A percentile compares a stretch with the other conserved stretches of the same genome.
These are phyloP conservation scores for Candida boidinii DNA, from an alignment of 805 yeast genomes.

Conservation along the genomic window DNA sequence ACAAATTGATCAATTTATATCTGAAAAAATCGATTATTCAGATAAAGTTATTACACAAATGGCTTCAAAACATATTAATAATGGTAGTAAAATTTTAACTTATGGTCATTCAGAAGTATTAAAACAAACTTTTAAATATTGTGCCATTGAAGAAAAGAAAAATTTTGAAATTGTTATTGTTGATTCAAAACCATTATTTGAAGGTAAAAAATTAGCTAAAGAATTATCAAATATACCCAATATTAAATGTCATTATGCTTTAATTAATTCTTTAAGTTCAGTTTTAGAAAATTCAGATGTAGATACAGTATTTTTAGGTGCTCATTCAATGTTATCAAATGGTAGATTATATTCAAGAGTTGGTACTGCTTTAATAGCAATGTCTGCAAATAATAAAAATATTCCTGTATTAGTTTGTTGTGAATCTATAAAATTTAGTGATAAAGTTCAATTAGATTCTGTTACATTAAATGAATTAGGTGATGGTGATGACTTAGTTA, in stretches of 20 bases:
- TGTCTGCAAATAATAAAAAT: conserved; percentile 80
- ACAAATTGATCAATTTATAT: conserved; percentile 71
- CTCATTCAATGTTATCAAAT: conserved; percentile 94
- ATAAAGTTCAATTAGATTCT: conserved; percentile 92
- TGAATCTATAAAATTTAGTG: conserved; percentile 89
- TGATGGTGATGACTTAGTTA: conserved; percentile 64
- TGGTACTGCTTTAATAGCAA: conserved; percentile 89
- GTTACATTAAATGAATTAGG: conserved; percentile 90
- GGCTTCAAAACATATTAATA: conserved; percentile 68
- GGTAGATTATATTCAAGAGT: conserved; percentile 90
- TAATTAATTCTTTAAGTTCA: conserved; percentile 72
- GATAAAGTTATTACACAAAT: conserved; percentile 74
- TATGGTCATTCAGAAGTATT: conserved; percentile 86
- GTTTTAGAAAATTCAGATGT: conserved; percentile 64
- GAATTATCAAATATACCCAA: conserved; percentile 49
- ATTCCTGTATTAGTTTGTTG: conserved; percentile 95
- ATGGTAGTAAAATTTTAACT: conserved; percentile 75
- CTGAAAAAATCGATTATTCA: conserved; percentile 77
- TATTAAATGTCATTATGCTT: conserved; percentile 67
- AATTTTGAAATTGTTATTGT: conserved; percentile 74
- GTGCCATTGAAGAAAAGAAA: conserved; percentile 53
- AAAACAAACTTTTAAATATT: conserved; percentile 60
- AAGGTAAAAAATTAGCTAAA: conserved; percentile 74
- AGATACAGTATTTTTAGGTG: conserved; percentile 88
- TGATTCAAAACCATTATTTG: conserved; percentile 90